A percentile compares a stretch with the other conserved stretches of the same genome.
These are phyloP conservation scores for Monosporozyma unispora DNA, from an alignment of 805 yeast species.

Conservation along the genomic window DNA sequence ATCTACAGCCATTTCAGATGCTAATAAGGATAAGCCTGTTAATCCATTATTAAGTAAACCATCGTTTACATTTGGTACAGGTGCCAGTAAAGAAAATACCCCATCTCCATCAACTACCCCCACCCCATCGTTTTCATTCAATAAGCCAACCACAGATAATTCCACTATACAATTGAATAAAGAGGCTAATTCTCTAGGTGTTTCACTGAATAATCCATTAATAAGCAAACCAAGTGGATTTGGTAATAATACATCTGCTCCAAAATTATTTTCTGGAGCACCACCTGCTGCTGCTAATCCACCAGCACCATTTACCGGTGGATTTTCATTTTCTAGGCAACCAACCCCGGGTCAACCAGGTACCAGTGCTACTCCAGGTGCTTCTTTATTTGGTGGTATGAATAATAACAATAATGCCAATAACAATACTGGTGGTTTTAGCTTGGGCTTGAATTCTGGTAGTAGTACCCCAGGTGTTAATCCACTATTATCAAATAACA, in stretches of 20 bases:
- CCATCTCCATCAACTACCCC: neutral
- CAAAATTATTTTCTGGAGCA: conserved; percentile 3
- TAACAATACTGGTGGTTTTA: neutral
- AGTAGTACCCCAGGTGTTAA: conserved; percentile 1
- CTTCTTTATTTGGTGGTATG: conserved; percentile 6
- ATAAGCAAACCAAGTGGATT: neutral
- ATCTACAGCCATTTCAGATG: neutral
- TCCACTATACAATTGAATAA: neutral
- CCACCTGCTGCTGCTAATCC: conserved; percentile 3
- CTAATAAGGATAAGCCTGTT: neutral
- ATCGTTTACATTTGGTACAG: conserved; percentile 4
- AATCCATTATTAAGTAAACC: conserved; percentile 4
- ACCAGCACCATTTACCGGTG: neutral
- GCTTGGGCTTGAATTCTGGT: neutral
- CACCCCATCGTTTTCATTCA: neutral
- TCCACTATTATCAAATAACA: conserved; percentile 2
- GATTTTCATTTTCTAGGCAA: conserved; percentile 5
- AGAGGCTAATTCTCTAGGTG: conserved; percentile 4
- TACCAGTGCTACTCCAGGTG: neutral
- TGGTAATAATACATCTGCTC: conserved; percentile 1
- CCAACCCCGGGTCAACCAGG: neutral
- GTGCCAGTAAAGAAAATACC: neutral
- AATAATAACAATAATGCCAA: conserved; percentile 1
- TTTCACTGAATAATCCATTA: conserved; percentile 5
- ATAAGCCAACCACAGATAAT: neutral